These are phyloP conservation scores for Heliamphora exappendiculata DNA, from an alignment of 148 eudicot species.

Conservation along the genomic window DNA sequence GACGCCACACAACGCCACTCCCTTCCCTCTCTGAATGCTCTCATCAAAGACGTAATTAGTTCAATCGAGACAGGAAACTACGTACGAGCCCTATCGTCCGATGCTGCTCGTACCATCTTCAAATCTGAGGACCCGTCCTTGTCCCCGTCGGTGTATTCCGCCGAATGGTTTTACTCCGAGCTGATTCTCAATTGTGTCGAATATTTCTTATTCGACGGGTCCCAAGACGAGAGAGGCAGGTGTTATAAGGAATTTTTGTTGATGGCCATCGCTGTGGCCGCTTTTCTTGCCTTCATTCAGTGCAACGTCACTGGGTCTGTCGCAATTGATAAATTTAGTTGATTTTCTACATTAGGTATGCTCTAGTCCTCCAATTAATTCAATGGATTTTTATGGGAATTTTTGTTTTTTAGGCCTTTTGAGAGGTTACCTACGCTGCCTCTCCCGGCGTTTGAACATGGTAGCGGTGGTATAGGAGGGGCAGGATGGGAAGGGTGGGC, in stretches of 20 bases:
- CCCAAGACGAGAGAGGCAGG: slow-evolving; percentile 16
- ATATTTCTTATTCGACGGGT: slow-evolving; percentile 25
- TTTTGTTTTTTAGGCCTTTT: slow-evolving; percentile 41
- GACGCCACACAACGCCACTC: not conserved
- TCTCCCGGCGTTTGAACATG: slow-evolving; percentile 12
- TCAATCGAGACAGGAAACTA: slow-evolving; percentile 62
- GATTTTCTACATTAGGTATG: not conserved
- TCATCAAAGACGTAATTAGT: slow-evolving; percentile 33
- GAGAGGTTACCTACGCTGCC: slow-evolving; percentile 60
- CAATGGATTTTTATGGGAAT: not conserved
- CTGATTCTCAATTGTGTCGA: slow-evolving; percentile 35
- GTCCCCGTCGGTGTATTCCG: slow-evolving; percentile 19
- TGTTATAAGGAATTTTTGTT: slow-evolving; percentile 32
- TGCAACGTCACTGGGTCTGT: slow-evolving; percentile 70
- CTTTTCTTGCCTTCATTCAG: slow-evolving; percentile 75
- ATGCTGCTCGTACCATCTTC: slow-evolving; percentile 36
- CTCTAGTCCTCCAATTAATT: not conserved
- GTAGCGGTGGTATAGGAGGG: slow-evolving; percentile 16
- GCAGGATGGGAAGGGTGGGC: slow-evolving; percentile 86
- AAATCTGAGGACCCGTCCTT: slow-evolving; percentile 3
- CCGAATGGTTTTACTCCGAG: slow-evolving; percentile 45
- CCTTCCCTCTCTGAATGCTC: slow-evolving; percentile 14
- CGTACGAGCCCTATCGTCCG: slow-evolving; percentile 52
- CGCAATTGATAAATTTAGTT: not conserved
- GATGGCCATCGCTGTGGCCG: slow-evolving; percentile 53